Conservation (phyloP, 257 asterid genomes). For the Fraxinus pennsylvanica region DNA sequence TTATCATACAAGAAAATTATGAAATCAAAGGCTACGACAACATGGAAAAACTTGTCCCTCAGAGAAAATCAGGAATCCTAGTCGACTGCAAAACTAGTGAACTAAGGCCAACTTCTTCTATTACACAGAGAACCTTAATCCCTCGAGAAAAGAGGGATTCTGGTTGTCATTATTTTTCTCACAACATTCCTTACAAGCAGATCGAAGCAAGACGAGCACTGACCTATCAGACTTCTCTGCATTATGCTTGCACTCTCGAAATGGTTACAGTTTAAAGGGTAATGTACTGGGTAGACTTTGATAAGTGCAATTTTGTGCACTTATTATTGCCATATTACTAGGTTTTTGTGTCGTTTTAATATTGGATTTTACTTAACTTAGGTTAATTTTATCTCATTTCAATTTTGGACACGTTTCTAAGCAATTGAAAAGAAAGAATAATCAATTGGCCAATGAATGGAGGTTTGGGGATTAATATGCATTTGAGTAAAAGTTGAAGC, state of each 20-base stretch:
- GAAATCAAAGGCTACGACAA: neutral
- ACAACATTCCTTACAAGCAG: conserved; percentile 38
- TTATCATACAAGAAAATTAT: neutral
- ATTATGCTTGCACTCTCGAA: conserved; percentile 24
- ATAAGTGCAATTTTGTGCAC: too few relatives aligned
- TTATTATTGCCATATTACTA: too few relatives aligned
- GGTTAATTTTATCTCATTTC: too few relatives aligned
- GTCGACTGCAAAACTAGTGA: neutral
- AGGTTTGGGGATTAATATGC: too few relatives aligned
- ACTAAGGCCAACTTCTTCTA: conserved; percentile 11
- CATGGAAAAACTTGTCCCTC: neutral
- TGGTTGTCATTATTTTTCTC: conserved; percentile 29
- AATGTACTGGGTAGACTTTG: conserved; percentile 30
- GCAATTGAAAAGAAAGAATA: too few relatives aligned
- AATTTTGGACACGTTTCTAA: too few relatives aligned
- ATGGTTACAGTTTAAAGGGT: conserved; percentile 36
- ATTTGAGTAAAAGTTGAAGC: too few relatives aligned
- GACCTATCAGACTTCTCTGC: conserved; percentile 26
- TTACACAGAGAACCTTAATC: conserved; percentile 22
- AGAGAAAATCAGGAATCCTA: neutral
- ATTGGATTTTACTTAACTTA: too few relatives aligned
- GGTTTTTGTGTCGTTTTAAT: too few relatives aligned
- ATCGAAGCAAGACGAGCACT: conserved; percentile 46
- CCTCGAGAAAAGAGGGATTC: conserved; percentile 21
- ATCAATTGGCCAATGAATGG: too few relatives aligned